Evolutionary conservation across 805 yeast species (phyloP).

Genomic region (Tetrapisispora phaffii): DNA sequence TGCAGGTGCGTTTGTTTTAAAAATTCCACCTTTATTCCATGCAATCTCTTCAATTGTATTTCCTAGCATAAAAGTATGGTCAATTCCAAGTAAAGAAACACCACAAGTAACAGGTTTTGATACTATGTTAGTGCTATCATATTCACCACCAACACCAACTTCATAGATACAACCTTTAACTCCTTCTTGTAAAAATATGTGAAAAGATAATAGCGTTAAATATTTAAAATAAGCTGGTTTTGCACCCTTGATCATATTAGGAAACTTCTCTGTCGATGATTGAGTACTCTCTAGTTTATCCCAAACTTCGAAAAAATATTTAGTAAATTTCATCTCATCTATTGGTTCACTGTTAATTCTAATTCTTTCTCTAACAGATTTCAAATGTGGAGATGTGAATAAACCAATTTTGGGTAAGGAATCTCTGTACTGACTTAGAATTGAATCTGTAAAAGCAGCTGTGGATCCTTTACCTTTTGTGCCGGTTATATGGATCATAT

Average conservation of each 20-base stretch:
- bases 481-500: constrained; percentile 88
- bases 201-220: constrained; percentile 81
- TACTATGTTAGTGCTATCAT: constrained; percentile 89
- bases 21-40: constrained; percentile 94
- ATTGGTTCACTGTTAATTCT: constrained; percentile 81
- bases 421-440: constrained; percentile 51
- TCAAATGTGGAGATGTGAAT: constrained; percentile 94
- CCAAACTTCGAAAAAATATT: constrained; percentile 92
- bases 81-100: constrained; percentile 79
- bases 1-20: constrained; percentile 59
- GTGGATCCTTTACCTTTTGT: constrained; percentile 98
- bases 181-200: constrained; percentile 76
- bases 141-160: constrained; percentile 98
- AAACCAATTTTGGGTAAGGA: constrained; percentile 58
- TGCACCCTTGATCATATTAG: constrained; percentile 59
- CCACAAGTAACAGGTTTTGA: constrained; percentile 77
- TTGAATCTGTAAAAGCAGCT: constrained; percentile 84
- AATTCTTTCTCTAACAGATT: constrained; percentile 85
- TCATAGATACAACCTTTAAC: constrained; percentile 93
- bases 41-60: constrained; percentile 81
- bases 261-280: constrained; percentile 51
- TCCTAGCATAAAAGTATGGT: constrained; percentile 82
- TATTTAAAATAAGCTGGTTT: constrained; percentile 93
- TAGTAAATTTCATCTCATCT: constrained; percentile 67
- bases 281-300: constrained; percentile 54